A percentile compares a stretch with the other conserved stretches of the same genome.
These are phyloP conservation scores for Colletotrichum costaricense DNA, from an alignment of 2,329 filamentous ascomycete species.

Conservation along the genomic window DNA sequence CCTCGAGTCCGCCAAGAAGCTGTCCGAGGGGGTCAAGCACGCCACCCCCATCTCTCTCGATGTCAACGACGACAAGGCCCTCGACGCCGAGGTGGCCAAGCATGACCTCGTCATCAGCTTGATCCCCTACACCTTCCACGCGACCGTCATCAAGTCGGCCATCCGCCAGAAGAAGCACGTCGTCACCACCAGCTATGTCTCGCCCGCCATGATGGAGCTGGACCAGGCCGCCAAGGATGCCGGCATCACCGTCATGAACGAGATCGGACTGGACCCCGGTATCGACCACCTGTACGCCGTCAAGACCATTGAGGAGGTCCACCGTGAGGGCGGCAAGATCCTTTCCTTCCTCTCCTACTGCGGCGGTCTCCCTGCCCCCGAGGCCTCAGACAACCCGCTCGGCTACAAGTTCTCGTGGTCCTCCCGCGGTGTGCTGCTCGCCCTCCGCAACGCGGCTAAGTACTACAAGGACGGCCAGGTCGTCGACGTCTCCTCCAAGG, in stretches of 20 bases:
- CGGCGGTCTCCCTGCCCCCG: slow-evolving; percentile 78
- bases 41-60: slow-evolving; percentile 85
- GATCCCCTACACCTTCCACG: slow-evolving; percentile 94
- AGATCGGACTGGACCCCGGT: slow-evolving; percentile 75
- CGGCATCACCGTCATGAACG: slow-evolving; percentile 97
- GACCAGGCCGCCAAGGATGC: slow-evolving; percentile 86
- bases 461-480: slow-evolving; percentile 85
- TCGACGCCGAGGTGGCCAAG: slow-evolving; percentile 85
- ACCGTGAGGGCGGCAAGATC: slow-evolving; percentile 88
- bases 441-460: slow-evolving; percentile 85
- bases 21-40: slow-evolving; percentile 78
- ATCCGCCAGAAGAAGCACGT: slow-evolving; percentile 96
- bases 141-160: slow-evolving; percentile 89
- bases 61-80: slow-evolving; percentile 78
- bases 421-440: slow-evolving; percentile 86
- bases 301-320: slow-evolving; percentile 89
- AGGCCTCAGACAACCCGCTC: slow-evolving; percentile 87
- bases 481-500: slow-evolving; percentile 69
- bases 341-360: slow-evolving; percentile 86
- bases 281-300: slow-evolving; percentile 84
- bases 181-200: slow-evolving; percentile 94
- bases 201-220: slow-evolving; percentile 90
- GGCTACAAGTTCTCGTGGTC: slow-evolving; percentile 93
- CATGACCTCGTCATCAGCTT: slow-evolving; percentile 83
- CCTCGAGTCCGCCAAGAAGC: slow-evolving; percentile 79